Percentiles rank a stretch among this genome's conserved stretches.
phyloP scores from a whole-genome alignment of 495 filamentous ascomycete genomes.

The Physcia stellaris region DNA sequence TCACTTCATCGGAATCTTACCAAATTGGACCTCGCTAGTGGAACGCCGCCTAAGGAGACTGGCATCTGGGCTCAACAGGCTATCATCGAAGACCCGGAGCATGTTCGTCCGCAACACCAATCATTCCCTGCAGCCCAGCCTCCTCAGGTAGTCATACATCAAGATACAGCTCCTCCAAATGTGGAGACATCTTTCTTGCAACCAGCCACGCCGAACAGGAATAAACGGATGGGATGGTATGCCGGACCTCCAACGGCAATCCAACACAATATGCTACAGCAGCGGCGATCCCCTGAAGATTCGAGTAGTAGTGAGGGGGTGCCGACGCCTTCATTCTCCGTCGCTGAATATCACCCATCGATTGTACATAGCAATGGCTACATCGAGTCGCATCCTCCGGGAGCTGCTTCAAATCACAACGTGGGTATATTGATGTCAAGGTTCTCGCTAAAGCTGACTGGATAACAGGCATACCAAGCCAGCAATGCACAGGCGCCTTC shows the following conservation, averaged over 20 bases:
- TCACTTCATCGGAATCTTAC: constrained; percentile 60
- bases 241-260: constrained; percentile 36
- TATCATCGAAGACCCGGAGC: constrained; percentile 25
- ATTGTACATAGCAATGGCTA: constrained; percentile 52
- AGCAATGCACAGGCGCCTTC: constrained; percentile 18
- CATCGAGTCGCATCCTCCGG: constrained; percentile 38
- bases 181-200: constrained; percentile 17
- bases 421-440: too few species aligned
- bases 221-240: constrained; percentile 58
- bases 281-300: constrained; percentile 54
- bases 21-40: constrained; percentile 52
- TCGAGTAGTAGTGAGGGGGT: constrained; percentile 61
- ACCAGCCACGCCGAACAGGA: constrained; percentile 38
- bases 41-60: constrained; percentile 41
- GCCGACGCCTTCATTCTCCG: constrained; percentile 45
- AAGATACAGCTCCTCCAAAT: constrained; percentile 8
- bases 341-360: constrained; percentile 47
- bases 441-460: too few species aligned
- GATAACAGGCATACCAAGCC: constrained; percentile 5
- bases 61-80: constrained; percentile 38
- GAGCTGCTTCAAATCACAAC: constrained; percentile 28
- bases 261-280: constrained; percentile 21
- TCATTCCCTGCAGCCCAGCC: constrained; percentile 6
- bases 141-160: constrained; percentile 11
- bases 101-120: constrained; percentile 8